These are phyloP conservation scores for Rubia tinctorum DNA, from an alignment of 305 asterid species.

Conservation along the genomic window DNA sequence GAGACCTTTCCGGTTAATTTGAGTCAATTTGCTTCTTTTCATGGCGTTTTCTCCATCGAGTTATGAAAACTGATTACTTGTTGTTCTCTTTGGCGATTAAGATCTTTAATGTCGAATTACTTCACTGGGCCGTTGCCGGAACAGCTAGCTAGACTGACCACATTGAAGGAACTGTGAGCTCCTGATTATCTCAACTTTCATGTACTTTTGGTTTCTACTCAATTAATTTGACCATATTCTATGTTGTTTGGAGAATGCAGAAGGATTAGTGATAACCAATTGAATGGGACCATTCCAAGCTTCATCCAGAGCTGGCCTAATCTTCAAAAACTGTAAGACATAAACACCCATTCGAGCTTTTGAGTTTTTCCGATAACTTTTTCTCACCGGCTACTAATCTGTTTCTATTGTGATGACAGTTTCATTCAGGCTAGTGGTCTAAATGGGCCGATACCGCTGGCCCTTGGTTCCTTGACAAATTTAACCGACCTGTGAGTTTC, in stretches of 20 bases:
- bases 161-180: constrained; percentile 61
- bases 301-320: constrained; percentile 55
- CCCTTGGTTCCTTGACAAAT: constrained; percentile 48
- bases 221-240: background rate
- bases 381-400: background rate
- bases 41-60: background rate
- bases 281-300: constrained; percentile 57
- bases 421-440: constrained; percentile 64
- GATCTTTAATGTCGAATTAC: constrained; percentile 57
- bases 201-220: background rate
- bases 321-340: constrained; percentile 47
- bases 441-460: constrained; percentile 61
- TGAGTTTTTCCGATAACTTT: background rate
- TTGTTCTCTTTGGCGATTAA: constrained; percentile 18
- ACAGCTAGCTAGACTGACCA: constrained; percentile 45
- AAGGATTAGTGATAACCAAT: constrained; percentile 56
- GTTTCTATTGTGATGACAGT: constrained; percentile 33
- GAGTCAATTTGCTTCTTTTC: background rate
- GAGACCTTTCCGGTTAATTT: constrained; percentile 5
- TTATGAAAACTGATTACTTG: background rate
- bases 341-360: background rate
- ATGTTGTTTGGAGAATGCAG: constrained; percentile 30
- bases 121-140: constrained; percentile 54
- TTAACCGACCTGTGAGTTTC: constrained; percentile 54
- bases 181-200: background rate